These are phyloP conservation scores for Ormosia semicastrata DNA, from an alignment of 306 rosid species.

Conservation along the genomic window DNA sequence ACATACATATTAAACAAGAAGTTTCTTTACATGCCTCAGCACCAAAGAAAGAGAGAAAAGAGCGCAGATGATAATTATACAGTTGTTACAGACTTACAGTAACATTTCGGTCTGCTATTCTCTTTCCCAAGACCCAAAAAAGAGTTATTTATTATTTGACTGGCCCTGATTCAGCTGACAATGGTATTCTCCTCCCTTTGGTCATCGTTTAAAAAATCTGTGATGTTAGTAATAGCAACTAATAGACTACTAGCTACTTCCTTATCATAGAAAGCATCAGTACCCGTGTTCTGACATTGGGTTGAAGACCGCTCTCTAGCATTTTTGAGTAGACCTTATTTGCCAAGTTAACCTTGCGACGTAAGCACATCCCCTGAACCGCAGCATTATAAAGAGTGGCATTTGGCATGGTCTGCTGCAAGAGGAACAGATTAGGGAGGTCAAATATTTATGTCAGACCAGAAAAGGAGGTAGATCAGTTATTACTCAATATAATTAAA, in stretches of 20 bases:
- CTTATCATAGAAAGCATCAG: conserved; percentile 50
- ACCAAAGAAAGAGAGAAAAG: neutral
- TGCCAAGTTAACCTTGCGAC: conserved; percentile 53
- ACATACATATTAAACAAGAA: conserved; percentile 1
- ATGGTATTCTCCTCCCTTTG: neutral
- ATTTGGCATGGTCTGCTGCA: conserved; percentile 51
- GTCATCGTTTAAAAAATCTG: conserved; percentile 15
- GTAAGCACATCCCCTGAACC: conserved; percentile 80
- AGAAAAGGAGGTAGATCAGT: neutral
- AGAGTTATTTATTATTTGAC: neutral
- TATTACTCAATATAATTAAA: neutral
- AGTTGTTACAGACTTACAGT: conserved; percentile 3
- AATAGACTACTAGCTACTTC: conserved; percentile 22
- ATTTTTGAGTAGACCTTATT: conserved; percentile 60
- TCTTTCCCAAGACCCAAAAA: conserved; percentile 2
- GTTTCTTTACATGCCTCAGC: conserved; percentile 13
- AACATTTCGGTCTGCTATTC: neutral
- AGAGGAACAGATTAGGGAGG: conserved; percentile 19
- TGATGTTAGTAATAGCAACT: conserved; percentile 24
- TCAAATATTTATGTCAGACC: conserved; percentile 13
- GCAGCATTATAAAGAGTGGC: conserved; percentile 69
- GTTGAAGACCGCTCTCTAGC: conserved; percentile 56
- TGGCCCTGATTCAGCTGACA: neutral
- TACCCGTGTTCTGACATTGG: conserved; percentile 75
- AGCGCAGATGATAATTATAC: neutral